Evolutionary conservation across 1,284 basidiomycete species (phyloP), one percentile per base, ranked within the genome.

Genomic region (Leccinum angustisporum): DNA sequence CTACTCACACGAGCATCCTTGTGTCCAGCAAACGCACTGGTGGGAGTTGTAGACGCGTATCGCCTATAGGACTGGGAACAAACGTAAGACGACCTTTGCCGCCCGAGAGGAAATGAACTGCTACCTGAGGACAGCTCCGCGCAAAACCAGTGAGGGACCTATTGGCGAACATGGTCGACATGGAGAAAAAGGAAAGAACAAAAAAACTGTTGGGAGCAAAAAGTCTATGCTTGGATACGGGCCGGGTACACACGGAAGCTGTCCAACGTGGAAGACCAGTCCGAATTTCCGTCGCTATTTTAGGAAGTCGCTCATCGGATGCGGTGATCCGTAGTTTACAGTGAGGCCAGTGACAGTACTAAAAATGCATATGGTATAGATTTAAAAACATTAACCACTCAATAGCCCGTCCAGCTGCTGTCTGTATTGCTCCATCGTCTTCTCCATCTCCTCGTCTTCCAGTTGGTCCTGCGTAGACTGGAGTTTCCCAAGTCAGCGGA

Each of bases 361-460:
- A 27, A 62, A 61, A 38, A 56, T 30, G 25, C 14, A 16, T 60
- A 71, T 62, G 67, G 69, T 71, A 72, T 72, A 59, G 54, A 33
- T 53, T 38, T 14, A 52, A 14, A 54, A 54, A 53, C 9, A 56
- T 76, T 72, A 91, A 64, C 86, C 83, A 68, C 91, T 94, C 68
- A 97, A 80, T 52, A 96, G 78, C 57, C 93, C 94, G 63, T 92
- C 88, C 67, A 96, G 82, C 73, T 96, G 89, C 68, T 90, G 84
- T 70, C 92, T 87, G 78, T 95, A 95, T 67, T 89, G 84, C 75
- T 93, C 91, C 87, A 95, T 90, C 68, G 90, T 90, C 62, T 85
- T 83, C 73, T 94, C 92, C 61, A 86, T 87, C 76, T 92, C 91
- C 70, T 90, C 90, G 68, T 95, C 92, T 66, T 90, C 86, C 70